phyloP scores from a whole-genome alignment of 2,329 filamentous ascomycete species.

The Septoria petroselini region DNA sequence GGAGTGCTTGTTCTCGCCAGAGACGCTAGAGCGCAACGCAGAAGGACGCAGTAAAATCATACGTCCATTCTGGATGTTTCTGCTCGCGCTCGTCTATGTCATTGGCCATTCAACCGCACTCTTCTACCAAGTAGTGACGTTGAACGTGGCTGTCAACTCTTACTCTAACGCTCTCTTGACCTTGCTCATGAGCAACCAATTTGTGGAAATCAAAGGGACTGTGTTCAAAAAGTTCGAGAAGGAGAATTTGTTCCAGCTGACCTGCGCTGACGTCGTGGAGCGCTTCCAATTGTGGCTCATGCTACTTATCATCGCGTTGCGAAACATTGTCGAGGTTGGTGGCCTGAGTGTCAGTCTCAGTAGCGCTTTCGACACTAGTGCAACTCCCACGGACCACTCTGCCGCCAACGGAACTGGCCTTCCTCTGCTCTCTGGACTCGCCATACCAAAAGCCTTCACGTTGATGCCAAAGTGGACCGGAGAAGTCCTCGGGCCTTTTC shows the following conservation, averaged over 20 bases:
- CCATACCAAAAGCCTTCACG: conserved; percentile 86
- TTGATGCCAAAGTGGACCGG: conserved; percentile 82
- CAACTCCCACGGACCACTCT: conserved; percentile 30
- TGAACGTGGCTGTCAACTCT: conserved; percentile 97
- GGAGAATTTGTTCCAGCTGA: conserved; percentile 93
- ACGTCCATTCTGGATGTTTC: conserved; percentile 85
- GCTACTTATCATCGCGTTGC: conserved; percentile 90
- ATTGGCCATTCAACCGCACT: conserved; percentile 81
- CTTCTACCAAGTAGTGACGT: conserved; percentile 95
- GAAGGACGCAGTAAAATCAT: conserved; percentile 89
- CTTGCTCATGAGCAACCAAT: conserved; percentile 91
- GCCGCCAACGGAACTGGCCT: conserved; percentile 48
- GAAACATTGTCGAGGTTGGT: conserved; percentile 94
- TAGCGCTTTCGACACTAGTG: conserved; percentile 25
- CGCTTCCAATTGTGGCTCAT: conserved; percentile 97
- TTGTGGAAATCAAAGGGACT: conserved; percentile 96
- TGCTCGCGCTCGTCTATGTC: conserved; percentile 82
- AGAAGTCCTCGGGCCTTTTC: conserved; percentile 86
- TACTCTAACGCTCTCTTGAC: conserved; percentile 95
- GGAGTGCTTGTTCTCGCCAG: conserved; percentile 89
- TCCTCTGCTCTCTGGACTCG: conserved; percentile 59
- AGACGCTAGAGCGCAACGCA: conserved; percentile 82
- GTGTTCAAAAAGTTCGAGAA: conserved; percentile 99
- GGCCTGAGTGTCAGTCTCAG: conserved; percentile 60
- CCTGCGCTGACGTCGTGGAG: conserved; percentile 94